Evolutionary conservation across 306 rosid genomes (phyloP), one percentile per base, ranked within the genome.

Genomic region (Benincasa hispida): DNA sequence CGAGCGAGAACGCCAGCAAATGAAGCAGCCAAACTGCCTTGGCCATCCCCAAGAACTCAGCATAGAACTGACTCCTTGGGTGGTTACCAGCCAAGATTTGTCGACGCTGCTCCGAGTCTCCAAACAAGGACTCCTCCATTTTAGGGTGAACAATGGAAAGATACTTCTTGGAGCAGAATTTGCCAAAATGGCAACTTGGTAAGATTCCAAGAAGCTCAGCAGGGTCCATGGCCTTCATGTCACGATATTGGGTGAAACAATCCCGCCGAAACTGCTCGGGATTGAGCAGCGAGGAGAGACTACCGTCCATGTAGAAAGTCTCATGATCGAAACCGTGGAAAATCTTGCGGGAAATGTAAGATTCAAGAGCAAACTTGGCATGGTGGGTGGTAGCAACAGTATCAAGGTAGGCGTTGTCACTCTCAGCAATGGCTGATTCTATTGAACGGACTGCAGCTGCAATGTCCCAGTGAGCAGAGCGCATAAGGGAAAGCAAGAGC

Each of bases 61-160:
- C 85, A 68, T 94, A 94, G 70, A 94, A 94, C 72, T 90, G 87
- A 77, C 86, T 94, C 83, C 97, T 83, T 0, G 99, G 99, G 68
- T 94, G 96, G 72, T 79, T 82, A 62, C 97, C 97, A 1, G 86
- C 91, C 58, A 87, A 61, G 13, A 92, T 87, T 72, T 87, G 93
- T 65, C 75, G 84, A 63, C 88, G 85, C 81, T 94, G 99, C 70
- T 94, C 97, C 79, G 87, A 78, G 83, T 94, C 89, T 12, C 99
- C 97, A 50, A 94, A 91, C 86, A 94, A 79, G 15, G 99, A 94
- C 85, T 90, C 97, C 86, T 94, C 99, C 99, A 92, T 94, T 83
- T 92, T 94, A 51, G 97, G 93, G 81, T 91, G 99, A 48, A 92
- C 88, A 61, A 94, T 85, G 57, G 96, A 84, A 60, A 92, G 90